Base-by-base conservation (phyloP, 768 basidiomycete species). In the Amanita phalloides region DNA sequence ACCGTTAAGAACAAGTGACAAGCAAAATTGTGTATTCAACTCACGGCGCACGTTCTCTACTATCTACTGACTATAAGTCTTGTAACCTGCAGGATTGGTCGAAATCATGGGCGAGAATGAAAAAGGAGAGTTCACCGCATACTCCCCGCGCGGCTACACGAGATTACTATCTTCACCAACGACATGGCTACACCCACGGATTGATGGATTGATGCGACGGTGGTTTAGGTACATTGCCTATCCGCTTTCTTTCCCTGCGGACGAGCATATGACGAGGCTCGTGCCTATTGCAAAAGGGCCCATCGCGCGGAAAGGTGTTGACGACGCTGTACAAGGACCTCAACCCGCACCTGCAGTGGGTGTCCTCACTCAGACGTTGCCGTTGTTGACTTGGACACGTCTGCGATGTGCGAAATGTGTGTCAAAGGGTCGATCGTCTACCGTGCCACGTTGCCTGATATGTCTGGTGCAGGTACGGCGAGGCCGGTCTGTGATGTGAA, bases 271-370 rank as follows among this genome's bases (percentile, higher is more conserved):
- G n/a, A 66, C 71, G 42, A 58, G 73, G 0, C 64, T 85, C 53
- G 63, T 83, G 21, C 74, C 75, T 26, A 56, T 60, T 10, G 60
- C 70, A 8, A 59, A 70, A 54, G 74, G 73, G 51, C 77, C 80
- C 0, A 69, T 90, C 32, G 91, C 93, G 0, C 28, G 95, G 94
- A 3, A 83, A 83, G 59, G 91, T 95, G 3, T 71, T 90, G 49
- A 82, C 81, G 35, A 93, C 92, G 30, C 64, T 97, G 53, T 95
- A 96, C 74, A 97, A 97, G 68, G 95, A 96, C 61, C 75, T 97
- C 55, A 95, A 95, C 62, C 86, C 85, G 7, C 81, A 90, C 58
- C 58, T 93, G 32, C 71, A n/a, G n/a, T 84, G 45, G 77, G 79
- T 6, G 70, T 90, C 35, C 67, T 84, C 30, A 90, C 90, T 5